Percentiles rank a stretch among this genome's conserved stretches.
phyloP scores from a whole-genome alignment of 2,329 filamentous ascomycete species.

The Thermothelomyces thermophilus region DNA sequence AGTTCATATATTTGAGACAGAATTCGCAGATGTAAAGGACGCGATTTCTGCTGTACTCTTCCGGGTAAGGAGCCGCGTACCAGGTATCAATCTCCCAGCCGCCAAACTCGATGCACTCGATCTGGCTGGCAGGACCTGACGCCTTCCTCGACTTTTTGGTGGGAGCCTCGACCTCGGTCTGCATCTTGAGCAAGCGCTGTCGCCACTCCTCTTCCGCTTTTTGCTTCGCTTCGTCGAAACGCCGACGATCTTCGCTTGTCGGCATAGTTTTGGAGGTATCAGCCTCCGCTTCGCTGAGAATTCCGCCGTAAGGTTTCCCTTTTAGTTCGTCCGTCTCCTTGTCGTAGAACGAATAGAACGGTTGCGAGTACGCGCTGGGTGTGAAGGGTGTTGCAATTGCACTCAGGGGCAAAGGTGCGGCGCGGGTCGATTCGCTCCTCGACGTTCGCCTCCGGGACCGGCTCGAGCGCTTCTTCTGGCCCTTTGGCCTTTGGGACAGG shows the following conservation, averaged over 20 bases:
- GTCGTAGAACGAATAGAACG: constrained; percentile 84
- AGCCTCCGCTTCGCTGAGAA: constrained; percentile 79
- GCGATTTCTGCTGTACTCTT: constrained; percentile 94
- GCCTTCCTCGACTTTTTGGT: constrained; percentile 65
- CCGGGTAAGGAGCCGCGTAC: constrained; percentile 96
- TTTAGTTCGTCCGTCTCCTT: constrained; percentile 84
- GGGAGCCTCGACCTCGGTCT: constrained; percentile 57
- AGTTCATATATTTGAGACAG: constrained; percentile 99
- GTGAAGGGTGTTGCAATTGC: constrained; percentile 51
- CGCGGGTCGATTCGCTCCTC: constrained; percentile 32
- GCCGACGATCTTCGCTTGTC: constrained; percentile 68
- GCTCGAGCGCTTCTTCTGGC: constrained; percentile 42
- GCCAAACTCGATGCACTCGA: constrained; percentile 97
- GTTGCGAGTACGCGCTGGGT: constrained; percentile 59
- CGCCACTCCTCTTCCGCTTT: constrained; percentile 92
- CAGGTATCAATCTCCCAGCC: constrained; percentile 98
- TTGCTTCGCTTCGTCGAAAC: constrained; percentile 84
- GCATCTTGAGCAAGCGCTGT: constrained; percentile 51
- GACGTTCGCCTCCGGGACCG: constrained; percentile 31
- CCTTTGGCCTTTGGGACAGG: constrained; percentile 49
- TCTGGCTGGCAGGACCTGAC: constrained; percentile 85
- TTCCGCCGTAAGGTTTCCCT: constrained; percentile 91
- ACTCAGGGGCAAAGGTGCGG: constrained; percentile 28
- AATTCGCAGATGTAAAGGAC: constrained; percentile 99
- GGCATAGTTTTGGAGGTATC: constrained; percentile 88